Percentiles rank a stretch among this genome's conserved stretches.
Evolutionary conservation across 2,329 filamentous ascomycete genomes (phyloP).

Genomic region (Claviceps citrina): DNA sequence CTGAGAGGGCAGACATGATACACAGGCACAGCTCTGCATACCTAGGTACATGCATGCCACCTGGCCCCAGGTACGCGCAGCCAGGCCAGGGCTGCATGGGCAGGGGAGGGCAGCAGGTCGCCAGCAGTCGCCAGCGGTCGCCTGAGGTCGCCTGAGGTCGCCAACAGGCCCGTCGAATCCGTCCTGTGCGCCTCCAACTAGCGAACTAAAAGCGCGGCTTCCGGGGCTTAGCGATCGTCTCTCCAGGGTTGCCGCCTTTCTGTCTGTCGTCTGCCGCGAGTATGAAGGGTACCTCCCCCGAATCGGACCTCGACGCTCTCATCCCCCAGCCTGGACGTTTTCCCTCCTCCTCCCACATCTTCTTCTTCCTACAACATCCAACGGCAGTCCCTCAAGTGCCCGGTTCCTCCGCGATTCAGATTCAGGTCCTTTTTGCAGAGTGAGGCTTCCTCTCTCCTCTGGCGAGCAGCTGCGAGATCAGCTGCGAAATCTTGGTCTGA

Average conservation of each 20-base stretch:
- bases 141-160: not conserved
- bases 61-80: not conserved
- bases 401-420: not conserved
- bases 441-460: not conserved
- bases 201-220: constrained; percentile 9
- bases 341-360: constrained; percentile 1
- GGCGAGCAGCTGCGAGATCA: not conserved
- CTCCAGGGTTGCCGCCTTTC: constrained; percentile 1
- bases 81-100: not conserved
- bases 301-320: constrained; percentile 1
- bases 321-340: not conserved
- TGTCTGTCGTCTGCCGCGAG: not conserved
- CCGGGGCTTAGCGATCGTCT: constrained; percentile 10
- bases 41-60: no score
- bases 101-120: not conserved
- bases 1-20: not conserved
- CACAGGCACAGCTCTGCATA: no score
- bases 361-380: not conserved
- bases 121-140: not conserved
- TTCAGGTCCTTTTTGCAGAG: not conserved
- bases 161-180: not conserved
- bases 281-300: not conserved
- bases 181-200: constrained; percentile 6
- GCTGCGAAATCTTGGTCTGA: not conserved
- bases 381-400: not conserved